Percentiles rank a stretch among this genome's conserved stretches.
These are phyloP conservation scores for Verticillium zaregamsianum DNA, from an alignment of 2,329 filamentous ascomycete genomes.

Conservation along the genomic window DNA sequence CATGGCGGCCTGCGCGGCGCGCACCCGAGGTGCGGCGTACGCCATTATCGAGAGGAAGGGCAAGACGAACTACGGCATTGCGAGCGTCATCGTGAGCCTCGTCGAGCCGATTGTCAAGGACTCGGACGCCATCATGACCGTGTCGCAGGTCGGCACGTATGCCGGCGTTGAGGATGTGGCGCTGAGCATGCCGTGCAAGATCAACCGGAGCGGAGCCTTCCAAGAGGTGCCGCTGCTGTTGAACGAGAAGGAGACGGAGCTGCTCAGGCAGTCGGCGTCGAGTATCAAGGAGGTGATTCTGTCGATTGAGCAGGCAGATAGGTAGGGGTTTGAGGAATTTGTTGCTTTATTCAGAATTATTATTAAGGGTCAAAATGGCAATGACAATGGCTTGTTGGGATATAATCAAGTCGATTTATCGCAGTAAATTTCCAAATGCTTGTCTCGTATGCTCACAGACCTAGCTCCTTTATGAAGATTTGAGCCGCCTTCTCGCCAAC, in stretches of 20 bases:
- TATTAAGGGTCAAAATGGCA: too few species aligned
- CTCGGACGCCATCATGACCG: constrained; percentile 21
- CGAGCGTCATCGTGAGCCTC: constrained; percentile 22
- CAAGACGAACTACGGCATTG: constrained; percentile 27
- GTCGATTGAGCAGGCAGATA: not conserved
- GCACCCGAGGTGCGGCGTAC: constrained; percentile 23
- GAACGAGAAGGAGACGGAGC: constrained; percentile 15
- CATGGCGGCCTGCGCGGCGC: constrained; percentile 17
- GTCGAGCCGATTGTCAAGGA: constrained; percentile 24
- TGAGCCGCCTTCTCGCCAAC: constrained; percentile 38
- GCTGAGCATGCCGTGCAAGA: constrained; percentile 22
- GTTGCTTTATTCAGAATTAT: too few species aligned
- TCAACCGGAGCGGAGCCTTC: constrained; percentile 19
- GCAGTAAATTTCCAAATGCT: too few species aligned
- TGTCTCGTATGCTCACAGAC: not conserved
- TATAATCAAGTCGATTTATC: too few species aligned
- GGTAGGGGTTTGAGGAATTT: too few species aligned
- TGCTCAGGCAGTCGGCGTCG: constrained; percentile 15
- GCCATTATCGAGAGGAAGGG: constrained; percentile 27
- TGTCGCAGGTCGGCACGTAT: constrained; percentile 20
- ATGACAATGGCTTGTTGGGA: too few species aligned
- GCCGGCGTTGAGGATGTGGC: constrained; percentile 20
- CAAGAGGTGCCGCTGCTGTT: constrained; percentile 19
- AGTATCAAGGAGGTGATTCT: constrained; percentile 15
- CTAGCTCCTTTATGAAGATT: constrained; percentile 23